Evolutionary conservation across 2,329 filamentous ascomycete genomes (phyloP).

Genomic region (Didymella segeticola): DNA sequence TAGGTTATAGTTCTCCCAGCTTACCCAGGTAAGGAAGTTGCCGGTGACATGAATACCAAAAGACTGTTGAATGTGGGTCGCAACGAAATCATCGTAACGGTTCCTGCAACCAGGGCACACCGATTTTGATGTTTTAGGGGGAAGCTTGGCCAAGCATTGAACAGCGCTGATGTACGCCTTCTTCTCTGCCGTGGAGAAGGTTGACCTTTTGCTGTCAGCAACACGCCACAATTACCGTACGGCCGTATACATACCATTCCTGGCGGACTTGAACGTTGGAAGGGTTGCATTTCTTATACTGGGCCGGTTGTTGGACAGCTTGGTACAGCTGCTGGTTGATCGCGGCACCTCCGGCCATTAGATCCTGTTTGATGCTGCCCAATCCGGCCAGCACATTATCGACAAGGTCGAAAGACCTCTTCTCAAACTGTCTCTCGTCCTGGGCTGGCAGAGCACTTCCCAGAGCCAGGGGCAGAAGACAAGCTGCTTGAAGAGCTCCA

Average conservation of each 20-base stretch:
- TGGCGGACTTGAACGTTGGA: slow-evolving; percentile 49
- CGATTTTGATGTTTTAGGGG: slow-evolving; percentile 30
- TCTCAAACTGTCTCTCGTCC: neutral
- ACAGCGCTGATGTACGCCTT: slow-evolving; percentile 49
- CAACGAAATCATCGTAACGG: slow-evolving; percentile 49
- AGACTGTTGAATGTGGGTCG: slow-evolving; percentile 47
- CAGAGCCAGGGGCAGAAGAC: slow-evolving; percentile 6
- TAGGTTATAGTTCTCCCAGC: slow-evolving; percentile 25
- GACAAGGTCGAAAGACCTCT: slow-evolving; percentile 7
- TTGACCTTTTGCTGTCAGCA: slow-evolving; percentile 8
- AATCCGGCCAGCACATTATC: neutral
- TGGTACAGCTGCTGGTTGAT: slow-evolving; percentile 39
- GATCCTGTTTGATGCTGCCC: slow-evolving; percentile 21
- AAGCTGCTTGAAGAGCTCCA: neutral
- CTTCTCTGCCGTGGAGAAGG: slow-evolving; percentile 28
- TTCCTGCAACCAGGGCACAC: slow-evolving; percentile 42
- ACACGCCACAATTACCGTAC: neutral
- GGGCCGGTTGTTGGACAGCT: slow-evolving; percentile 24
- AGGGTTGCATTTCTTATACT: slow-evolving; percentile 45
- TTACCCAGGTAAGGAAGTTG: slow-evolving; percentile 48
- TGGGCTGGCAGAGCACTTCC: neutral
- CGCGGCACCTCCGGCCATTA: slow-evolving; percentile 33
- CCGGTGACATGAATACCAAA: slow-evolving; percentile 44
- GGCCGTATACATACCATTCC: slow-evolving; percentile 50
- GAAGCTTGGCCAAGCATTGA: slow-evolving; percentile 37